Conservation (phyloP, 75 land plant species). For the Pseudotsuga menziesii region DNA sequence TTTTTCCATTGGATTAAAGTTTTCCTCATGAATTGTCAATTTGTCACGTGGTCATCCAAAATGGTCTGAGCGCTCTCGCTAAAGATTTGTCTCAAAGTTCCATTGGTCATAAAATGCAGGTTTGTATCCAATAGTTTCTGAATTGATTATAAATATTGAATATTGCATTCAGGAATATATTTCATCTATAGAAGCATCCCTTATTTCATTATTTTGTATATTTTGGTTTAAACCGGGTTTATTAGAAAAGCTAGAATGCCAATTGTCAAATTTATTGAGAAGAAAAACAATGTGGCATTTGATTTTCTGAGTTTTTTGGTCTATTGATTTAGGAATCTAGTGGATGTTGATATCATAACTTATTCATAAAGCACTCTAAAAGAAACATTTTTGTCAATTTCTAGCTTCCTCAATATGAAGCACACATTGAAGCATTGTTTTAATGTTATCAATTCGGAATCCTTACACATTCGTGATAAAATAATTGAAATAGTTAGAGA, state of each 20-base stretch:
- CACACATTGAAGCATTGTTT: too few species aligned
- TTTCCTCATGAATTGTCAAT: too few species aligned
- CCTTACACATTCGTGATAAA: too few species aligned
- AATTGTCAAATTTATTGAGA: slow-evolving; percentile 88
- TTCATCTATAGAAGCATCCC: background rate
- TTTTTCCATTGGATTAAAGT: too few species aligned
- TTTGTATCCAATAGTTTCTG: slow-evolving; percentile 4
- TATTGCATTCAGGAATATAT: background rate
- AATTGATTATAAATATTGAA: background rate
- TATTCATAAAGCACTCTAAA: too few species aligned
- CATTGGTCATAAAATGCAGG: slow-evolving; percentile 77
- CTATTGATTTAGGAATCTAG: too few species aligned
- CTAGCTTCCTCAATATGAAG: too few species aligned
- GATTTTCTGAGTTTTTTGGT: slow-evolving; percentile 6
- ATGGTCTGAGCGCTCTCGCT: slow-evolving; percentile 71
- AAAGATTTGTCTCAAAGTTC: slow-evolving; percentile 53
- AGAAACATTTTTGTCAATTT: too few species aligned
- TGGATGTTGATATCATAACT: too few species aligned
- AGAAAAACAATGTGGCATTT: slow-evolving; percentile 73
- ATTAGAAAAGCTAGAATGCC: slow-evolving; percentile 96
- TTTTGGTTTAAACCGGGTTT: slow-evolving; percentile 42
- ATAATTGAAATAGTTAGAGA: too few species aligned
- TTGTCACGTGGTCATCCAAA: slow-evolving; percentile 29
- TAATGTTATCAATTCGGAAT: too few species aligned
- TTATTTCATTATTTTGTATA: background rate